Evolutionary conservation across 805 yeast species (phyloP), one percentile per base, ranked within the genome.

Genomic region (Candida ascalaphidarum): DNA sequence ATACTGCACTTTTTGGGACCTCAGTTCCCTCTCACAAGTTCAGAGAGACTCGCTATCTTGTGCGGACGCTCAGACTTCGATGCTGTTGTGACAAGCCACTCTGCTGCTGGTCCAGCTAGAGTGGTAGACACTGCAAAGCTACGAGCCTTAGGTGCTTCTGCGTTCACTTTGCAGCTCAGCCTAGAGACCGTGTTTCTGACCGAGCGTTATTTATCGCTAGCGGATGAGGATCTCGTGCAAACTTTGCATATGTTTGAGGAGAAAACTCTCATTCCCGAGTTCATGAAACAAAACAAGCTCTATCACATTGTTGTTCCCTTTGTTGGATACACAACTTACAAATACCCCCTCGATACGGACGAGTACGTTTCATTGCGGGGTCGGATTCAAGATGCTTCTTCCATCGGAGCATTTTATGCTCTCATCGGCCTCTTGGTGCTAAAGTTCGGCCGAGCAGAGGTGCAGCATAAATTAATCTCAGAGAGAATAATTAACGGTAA

Each of bases 331-430:
- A 48, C 39, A 35, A 40, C 46, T 27, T 30, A 36, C 4, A 53
- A n/a, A n/a, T n/a, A 47, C 2, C 37, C 40, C 21, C 23, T 35
- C 11, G 26, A 27, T 21, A 30, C 33, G 11, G 38, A 40, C 9
- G 31, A 25, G 7, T 34, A 29, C 29, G 19, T 23, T 7, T 21
- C 20, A 4, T 26, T 27, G 10, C 35, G 42, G 26, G 22, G 22
- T 5, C 34, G 16, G 16, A 48, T 51, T 5, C 35, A 29, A 14
- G 48, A 47, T 15, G 31, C 35, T 11, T 42, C 62, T 1, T 32
- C 46, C n/a, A 40, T 59, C 11, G 64, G 59, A 3, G 50, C 61
- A 26, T 62, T 62, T 29, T 52, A 52, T 36, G 50, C 63, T 7
- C 37, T 62, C 52, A 35, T 61, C 5, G 69, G 69, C 2, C 19